phyloP scores from a whole-genome alignment of 768 basidiomycete species.

The Russula sp. region DNA sequence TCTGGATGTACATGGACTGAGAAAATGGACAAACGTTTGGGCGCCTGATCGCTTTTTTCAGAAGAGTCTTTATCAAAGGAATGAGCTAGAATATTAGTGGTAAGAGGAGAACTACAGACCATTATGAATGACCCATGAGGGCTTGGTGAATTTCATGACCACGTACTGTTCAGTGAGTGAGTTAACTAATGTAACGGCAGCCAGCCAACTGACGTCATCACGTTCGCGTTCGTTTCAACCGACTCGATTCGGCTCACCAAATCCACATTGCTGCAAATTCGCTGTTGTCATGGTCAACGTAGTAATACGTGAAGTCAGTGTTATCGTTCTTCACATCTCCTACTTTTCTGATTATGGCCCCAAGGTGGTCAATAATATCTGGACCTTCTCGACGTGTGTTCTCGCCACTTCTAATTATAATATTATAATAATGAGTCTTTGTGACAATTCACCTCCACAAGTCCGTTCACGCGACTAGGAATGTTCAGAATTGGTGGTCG shows the following conservation, averaged over 20 bases:
- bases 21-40: slow-evolving; percentile 81
- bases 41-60: slow-evolving; percentile 56
- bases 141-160: slow-evolving; percentile 82
- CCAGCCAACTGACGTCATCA: not conserved
- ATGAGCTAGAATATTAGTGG: not conserved
- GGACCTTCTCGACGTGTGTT: slow-evolving; percentile 62
- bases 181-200: not conserved
- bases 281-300: slow-evolving; percentile 35
- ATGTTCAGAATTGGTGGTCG: slow-evolving; percentile 77
- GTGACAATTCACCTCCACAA: slow-evolving; percentile 32
- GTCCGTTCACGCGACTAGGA: slow-evolving; percentile 66
- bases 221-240: not conserved
- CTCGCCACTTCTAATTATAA: not conserved
- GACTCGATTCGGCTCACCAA: not conserved
- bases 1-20: slow-evolving; percentile 94
- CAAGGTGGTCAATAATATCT: slow-evolving; percentile 47
- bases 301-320: slow-evolving; percentile 44
- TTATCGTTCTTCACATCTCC: not conserved
- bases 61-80: slow-evolving; percentile 38
- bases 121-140: slow-evolving; percentile 82
- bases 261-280: not conserved
- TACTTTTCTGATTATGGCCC: not conserved
- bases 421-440: not conserved
- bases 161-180: not conserved
- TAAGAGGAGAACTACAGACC: slow-evolving; percentile 43